Base-by-base conservation (phyloP, 108 stramenopile species). In the Fragilariopsis cylindrus region DNA sequence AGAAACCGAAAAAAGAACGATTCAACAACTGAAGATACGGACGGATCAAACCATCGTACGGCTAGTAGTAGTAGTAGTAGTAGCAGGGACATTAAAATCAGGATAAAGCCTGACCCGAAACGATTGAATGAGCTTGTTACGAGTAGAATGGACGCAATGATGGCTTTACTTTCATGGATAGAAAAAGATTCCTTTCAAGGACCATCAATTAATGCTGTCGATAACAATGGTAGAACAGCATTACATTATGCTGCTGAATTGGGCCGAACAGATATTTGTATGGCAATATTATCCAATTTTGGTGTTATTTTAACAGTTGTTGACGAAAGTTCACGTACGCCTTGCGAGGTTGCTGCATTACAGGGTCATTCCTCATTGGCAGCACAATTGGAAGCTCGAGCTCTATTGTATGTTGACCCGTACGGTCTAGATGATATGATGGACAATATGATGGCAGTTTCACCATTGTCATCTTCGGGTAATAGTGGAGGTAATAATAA, bases 221-320 rank as follows among this genome's bases (percentile, higher is more conserved):
- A 87, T 58, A 21, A 44, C 18, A 8, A 58, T 50, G 81, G 80
- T 50, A 56, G 86, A 16, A 84, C 86, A 7, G 77, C 86, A 4
- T 67, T 87, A 21, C 86, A 87, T 67, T 87, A 87, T 63, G 83
- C 83, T 19, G 81, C 83, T 21, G 86, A 84, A 60, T 39, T 82
- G 60, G 86, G 86, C 12, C 77, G 86, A 19, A 40, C 65, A 11
- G 83, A 87, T 52, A 55, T 83, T 63, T 84, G 83, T 52, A 70
- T 70, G 57, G 72, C 81, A 7, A 65, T 87, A 47, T 30, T 80
- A 7, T 69, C 75, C 15, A 69, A 66, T 56, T 86, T 86, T 70
- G 85, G 74, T 12, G 70, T 79, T 1, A 84, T 84, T 58, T 73
- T 84, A 57, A 87, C 86, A 7, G 74, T 87, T 58, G 82, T 87